Evolutionary conservation across 108 stramenopile species (phyloP).

Genomic region (Cylindrotheca fusiformis): DNA sequence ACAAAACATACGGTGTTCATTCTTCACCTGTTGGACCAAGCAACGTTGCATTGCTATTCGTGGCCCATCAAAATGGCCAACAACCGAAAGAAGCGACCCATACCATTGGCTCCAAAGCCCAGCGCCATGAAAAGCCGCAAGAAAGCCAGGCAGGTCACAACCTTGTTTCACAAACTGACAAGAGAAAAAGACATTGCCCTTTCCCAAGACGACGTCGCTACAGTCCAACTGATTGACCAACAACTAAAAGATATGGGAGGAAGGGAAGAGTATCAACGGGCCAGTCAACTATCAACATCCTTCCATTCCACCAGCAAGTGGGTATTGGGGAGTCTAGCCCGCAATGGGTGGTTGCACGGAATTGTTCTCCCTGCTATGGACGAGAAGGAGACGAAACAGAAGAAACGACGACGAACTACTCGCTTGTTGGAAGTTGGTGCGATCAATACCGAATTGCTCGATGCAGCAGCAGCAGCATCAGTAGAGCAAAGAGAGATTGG

Average conservation of each 20-base stretch:
- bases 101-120: slow-evolving; percentile 13
- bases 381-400: slow-evolving; percentile 12
- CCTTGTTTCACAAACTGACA: slow-evolving; percentile 79
- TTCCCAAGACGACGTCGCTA: slow-evolving; percentile 25
- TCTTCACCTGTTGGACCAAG: too few species aligned
- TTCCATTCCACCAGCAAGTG: slow-evolving; percentile 85
- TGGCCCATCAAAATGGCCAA: too few species aligned
- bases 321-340: slow-evolving; percentile 71
- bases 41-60: too few species aligned
- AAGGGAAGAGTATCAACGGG: slow-evolving; percentile 67
- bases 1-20: too few species aligned
- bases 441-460: slow-evolving; percentile 89
- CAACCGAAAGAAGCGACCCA: slow-evolving; percentile 6
- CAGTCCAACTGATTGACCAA: slow-evolving; percentile 43
- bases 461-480: slow-evolving; percentile 51
- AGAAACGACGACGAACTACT: slow-evolving; percentile 40
- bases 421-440: slow-evolving; percentile 93
- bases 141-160: slow-evolving; percentile 74
- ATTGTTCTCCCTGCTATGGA: slow-evolving; percentile 12
- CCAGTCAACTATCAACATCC: slow-evolving; percentile 81
- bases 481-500: neutral
- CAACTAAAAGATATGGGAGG: slow-evolving; percentile 52
- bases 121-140: slow-evolving; percentile 59
- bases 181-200: slow-evolving; percentile 55
- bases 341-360: slow-evolving; percentile 78